Percentiles rank a stretch among this genome's conserved stretches.
phyloP scores from a whole-genome alignment of 2,329 filamentous ascomycete species.

The Akanthomyces dipterigenus region DNA sequence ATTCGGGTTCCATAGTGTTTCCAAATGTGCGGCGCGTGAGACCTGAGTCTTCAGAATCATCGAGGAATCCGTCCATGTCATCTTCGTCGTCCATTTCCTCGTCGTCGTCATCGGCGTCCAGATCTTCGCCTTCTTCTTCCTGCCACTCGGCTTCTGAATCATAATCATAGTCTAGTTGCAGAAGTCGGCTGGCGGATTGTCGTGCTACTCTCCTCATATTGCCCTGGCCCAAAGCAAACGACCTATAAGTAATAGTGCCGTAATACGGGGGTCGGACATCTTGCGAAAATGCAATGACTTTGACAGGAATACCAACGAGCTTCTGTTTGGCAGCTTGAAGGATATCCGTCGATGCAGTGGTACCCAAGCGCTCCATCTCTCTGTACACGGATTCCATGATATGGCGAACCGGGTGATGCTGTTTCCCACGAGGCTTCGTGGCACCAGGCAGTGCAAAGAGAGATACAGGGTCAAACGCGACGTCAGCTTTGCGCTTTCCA shows the following conservation, averaged over 20 bases:
- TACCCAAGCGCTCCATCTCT: slow-evolving; percentile 35
- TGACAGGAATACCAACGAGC: slow-evolving; percentile 53
- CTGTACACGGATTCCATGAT: slow-evolving; percentile 52
- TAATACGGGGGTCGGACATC: slow-evolving; percentile 65
- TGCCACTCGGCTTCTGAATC: slow-evolving; percentile 86
- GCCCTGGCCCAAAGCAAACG: slow-evolving; percentile 35
- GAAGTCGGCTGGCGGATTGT: slow-evolving; percentile 45
- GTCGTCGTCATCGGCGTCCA: slow-evolving; percentile 60
- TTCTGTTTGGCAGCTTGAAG: slow-evolving; percentile 29
- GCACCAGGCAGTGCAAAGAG: slow-evolving; percentile 38
- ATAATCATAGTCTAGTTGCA: slow-evolving; percentile 72
- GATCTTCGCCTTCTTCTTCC: slow-evolving; percentile 63
- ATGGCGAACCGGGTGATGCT: slow-evolving; percentile 49
- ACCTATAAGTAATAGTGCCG: slow-evolving; percentile 62
- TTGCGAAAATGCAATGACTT: slow-evolving; percentile 54
- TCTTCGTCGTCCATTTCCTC: slow-evolving; percentile 70
- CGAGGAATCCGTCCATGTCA: slow-evolving; percentile 84
- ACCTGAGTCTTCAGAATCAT: slow-evolving; percentile 70
- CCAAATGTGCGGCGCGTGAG: slow-evolving; percentile 50
- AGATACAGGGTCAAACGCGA: slow-evolving; percentile 36
- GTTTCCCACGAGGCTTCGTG: slow-evolving; percentile 36
- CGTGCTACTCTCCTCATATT: slow-evolving; percentile 46
- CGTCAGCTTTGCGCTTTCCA: slow-evolving; percentile 37
- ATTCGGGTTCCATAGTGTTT: slow-evolving; percentile 68
- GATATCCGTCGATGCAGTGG: slow-evolving; percentile 22